Conservation (phyloP, 208 protist species). For the Trichomonas tenax region DNA sequence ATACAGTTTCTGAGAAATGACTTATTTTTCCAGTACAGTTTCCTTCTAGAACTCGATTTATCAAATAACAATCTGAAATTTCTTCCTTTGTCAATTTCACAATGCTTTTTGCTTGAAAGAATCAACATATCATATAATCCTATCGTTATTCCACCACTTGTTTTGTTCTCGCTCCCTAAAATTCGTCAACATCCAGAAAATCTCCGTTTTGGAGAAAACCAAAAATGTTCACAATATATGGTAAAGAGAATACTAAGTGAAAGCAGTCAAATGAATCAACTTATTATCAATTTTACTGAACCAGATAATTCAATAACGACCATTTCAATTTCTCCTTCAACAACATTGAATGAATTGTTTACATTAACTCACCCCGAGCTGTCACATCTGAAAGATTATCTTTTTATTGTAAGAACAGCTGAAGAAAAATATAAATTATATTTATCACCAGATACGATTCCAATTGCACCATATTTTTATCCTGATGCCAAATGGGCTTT, state of each 20-base stretch:
- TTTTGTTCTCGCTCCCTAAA: not conserved
- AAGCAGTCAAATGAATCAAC: not conserved
- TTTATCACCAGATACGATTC: not conserved
- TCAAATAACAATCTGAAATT: no score
- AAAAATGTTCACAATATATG: not conserved
- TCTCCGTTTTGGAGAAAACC: not conserved
- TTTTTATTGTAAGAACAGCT: not conserved
- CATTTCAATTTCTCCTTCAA: not conserved
- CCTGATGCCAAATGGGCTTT: not conserved
- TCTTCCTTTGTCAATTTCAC: not conserved
- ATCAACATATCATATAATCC: not conserved
- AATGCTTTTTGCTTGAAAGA: not conserved
- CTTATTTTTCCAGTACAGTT: not conserved
- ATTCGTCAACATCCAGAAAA: not conserved
- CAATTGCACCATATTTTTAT: not conserved
- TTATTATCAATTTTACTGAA: not conserved
- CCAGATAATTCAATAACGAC: not conserved
- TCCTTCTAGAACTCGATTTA: not conserved
- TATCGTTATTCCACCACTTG: not conserved
- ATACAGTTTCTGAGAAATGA: not conserved
- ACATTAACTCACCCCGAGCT: not conserved
- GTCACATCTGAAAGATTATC: not conserved
- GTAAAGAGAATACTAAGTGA: not conserved
- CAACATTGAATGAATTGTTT: not conserved
- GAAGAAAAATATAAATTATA: not conserved